These are phyloP conservation scores for Monosporascus ibericus DNA, from an alignment of 2,329 filamentous ascomycete genomes.

Conservation along the genomic window DNA sequence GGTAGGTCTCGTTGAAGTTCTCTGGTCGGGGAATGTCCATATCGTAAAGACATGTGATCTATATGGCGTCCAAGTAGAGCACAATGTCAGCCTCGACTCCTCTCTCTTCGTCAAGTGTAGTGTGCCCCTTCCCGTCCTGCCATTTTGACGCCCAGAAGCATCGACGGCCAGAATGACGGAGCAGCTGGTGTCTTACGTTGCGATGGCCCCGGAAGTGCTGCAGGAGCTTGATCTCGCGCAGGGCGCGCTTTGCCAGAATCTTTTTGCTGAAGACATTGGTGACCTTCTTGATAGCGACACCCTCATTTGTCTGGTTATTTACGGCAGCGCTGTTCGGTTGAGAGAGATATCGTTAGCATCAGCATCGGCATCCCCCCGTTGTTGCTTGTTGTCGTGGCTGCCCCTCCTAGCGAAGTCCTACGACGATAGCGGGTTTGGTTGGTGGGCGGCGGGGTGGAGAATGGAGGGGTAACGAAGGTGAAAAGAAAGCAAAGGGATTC, in stretches of 20 bases:
- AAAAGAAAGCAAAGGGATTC: slow-evolving; percentile 3
- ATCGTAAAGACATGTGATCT: slow-evolving; percentile 99
- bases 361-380: slow-evolving; percentile 3
- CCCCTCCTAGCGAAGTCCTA: not conserved
- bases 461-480: too few species aligned
- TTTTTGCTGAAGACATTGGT: slow-evolving; percentile 99
- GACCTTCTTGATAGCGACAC: slow-evolving; percentile 98
- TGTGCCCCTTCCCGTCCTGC: too few species aligned
- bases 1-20: slow-evolving; percentile 98
- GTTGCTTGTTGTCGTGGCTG: too few species aligned
- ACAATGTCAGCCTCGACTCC: slow-evolving; percentile 23
- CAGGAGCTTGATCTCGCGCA: slow-evolving; percentile 97
- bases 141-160: too few species aligned
- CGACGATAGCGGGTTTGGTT: not conserved
- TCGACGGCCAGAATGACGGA: not conserved
- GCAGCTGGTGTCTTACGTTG: slow-evolving; percentile 52
- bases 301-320: slow-evolving; percentile 84
- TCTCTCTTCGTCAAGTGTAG: too few species aligned
- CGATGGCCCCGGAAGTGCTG: slow-evolving; percentile 93
- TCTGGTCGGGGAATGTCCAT: slow-evolving; percentile 98
- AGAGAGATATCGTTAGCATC: slow-evolving; percentile 13
- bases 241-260: slow-evolving; percentile 94
- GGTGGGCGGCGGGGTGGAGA: too few species aligned
- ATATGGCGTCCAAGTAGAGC: slow-evolving; percentile 18
- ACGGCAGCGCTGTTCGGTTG: slow-evolving; percentile 67